Conservation (phyloP, 2,329 filamentous ascomycete genomes). For the Alternaria hordeiaustralica region DNA sequence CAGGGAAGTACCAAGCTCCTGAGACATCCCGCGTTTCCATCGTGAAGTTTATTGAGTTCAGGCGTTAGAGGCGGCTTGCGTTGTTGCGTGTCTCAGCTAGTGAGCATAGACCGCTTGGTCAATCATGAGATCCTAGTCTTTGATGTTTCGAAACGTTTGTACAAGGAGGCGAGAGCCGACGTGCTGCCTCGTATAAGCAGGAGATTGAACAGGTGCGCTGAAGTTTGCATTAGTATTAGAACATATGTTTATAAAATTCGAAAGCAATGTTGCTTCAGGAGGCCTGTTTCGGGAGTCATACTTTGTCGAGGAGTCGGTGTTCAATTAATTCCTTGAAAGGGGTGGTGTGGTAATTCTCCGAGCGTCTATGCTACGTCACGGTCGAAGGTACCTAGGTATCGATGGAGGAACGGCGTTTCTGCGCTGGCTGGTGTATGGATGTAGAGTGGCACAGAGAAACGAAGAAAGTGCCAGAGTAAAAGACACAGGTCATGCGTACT, state of each 20-base stretch:
- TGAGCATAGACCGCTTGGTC: neutral
- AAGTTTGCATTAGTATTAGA: neutral
- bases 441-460: neutral
- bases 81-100: slow-evolving; percentile 7
- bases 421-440: neutral
- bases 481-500: neutral
- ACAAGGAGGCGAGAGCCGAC: neutral
- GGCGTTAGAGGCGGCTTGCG: neutral
- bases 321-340: neutral
- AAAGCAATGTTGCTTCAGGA: neutral
- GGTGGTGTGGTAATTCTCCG: neutral
- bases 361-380: neutral
- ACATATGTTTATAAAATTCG: neutral
- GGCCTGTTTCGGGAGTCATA: neutral
- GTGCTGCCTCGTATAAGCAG: neutral
- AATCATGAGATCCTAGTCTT: neutral
- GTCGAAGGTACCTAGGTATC: neutral
- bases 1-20: neutral
- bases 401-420: neutral
- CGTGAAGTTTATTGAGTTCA: neutral
- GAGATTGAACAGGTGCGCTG: neutral
- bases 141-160: slow-evolving; percentile 1
- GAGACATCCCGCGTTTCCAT: neutral
- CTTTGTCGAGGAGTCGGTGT: neutral
- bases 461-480: neutral